These are phyloP conservation scores for Neolentinus lepideus DNA, from an alignment of 1,284 basidiomycete genomes.

Conservation along the genomic window DNA sequence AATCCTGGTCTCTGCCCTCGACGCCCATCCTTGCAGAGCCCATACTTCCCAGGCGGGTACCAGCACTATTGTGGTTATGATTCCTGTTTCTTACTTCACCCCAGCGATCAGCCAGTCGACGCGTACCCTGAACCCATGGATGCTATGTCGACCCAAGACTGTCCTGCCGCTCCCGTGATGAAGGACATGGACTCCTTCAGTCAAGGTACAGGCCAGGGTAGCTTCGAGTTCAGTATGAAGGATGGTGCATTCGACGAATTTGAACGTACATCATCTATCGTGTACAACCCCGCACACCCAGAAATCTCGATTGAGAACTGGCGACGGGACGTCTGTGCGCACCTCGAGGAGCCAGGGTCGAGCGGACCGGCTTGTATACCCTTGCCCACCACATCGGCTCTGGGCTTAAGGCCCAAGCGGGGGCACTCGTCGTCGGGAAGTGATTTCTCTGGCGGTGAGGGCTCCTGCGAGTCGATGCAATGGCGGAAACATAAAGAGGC, in stretches of 20 bases:
- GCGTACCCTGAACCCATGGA: background rate
- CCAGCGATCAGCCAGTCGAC: background rate
- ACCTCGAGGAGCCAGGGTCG: background rate
- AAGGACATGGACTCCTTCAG: conserved; percentile 49
- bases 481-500: background rate
- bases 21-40: background rate
- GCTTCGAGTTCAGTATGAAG: conserved; percentile 35
- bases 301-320: conserved; percentile 13
- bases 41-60: background rate
- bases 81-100: background rate
- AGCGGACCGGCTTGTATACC: background rate
- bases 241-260: background rate
- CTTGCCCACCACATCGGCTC: background rate
- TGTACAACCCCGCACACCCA: conserved; percentile 20
- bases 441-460: background rate
- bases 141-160: background rate
- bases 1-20: background rate
- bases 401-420: background rate
- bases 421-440: background rate
- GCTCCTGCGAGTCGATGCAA: background rate
- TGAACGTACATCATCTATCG: conserved; percentile 20
- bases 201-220: conserved; percentile 41
- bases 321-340: conserved; percentile 10
- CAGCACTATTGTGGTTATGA: background rate
- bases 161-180: conserved; percentile 30